phyloP scores from a whole-genome alignment of 352 stramenopile genomes.

The Elongisporangium prolatum region DNA sequence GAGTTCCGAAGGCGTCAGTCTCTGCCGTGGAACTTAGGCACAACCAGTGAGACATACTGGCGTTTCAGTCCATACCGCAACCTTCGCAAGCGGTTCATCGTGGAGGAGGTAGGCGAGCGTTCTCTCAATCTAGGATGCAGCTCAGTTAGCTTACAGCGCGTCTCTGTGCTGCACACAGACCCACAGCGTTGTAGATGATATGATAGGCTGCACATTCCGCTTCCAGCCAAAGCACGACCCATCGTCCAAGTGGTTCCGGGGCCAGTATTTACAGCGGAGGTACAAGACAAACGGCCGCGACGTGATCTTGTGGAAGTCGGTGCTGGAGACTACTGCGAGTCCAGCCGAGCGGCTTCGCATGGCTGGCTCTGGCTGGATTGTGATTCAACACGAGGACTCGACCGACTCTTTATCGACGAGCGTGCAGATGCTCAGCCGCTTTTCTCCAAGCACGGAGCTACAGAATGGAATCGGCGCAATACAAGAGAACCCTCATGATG shows the following conservation, averaged over 20 bases:
- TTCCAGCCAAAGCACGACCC: background rate
- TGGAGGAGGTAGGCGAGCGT: background rate
- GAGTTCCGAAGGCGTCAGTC: background rate
- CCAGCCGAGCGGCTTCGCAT: background rate
- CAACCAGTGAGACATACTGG: background rate
- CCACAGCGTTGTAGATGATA: background rate
- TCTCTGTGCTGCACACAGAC: background rate
- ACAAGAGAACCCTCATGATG: background rate
- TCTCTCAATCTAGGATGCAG: too few species aligned
- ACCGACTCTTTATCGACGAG: background rate
- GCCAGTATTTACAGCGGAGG: background rate
- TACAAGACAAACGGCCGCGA: background rate
- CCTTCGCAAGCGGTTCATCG: background rate
- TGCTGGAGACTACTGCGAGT: background rate
- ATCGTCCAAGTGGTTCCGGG: background rate
- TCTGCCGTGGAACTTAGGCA: background rate
- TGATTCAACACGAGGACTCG: background rate
- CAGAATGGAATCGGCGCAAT: background rate
- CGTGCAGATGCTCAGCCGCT: background rate
- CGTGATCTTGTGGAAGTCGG: background rate
- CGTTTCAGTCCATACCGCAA: background rate
- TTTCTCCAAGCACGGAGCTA: background rate
- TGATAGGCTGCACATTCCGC: background rate
- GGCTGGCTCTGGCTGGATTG: background rate
- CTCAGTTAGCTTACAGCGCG: background rate